Percentiles rank a stretch among this genome's conserved stretches.
phyloP scores from a whole-genome alignment of 768 basidiomycete species.

The Boletus subparvulus region DNA sequence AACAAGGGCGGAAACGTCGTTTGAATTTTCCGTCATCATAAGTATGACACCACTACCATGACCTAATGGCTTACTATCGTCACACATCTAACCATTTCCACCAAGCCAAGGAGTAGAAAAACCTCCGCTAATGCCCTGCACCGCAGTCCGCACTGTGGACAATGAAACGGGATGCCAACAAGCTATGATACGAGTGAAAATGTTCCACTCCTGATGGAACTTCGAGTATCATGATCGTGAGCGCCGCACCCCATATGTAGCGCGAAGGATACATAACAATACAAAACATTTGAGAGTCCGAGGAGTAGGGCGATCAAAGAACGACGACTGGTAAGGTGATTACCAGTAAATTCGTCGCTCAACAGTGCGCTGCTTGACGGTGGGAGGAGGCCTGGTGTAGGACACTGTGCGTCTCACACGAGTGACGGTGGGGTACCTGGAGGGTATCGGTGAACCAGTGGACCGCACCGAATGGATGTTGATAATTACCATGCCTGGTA shows the following conservation, averaged over 20 bases:
- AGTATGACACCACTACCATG: conserved; percentile 6
- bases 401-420: conserved; percentile 74
- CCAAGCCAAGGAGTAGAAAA: conserved; percentile 12
- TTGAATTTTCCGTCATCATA: conserved; percentile 9
- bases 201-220: conserved; percentile 46
- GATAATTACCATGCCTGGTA: conserved; percentile 62
- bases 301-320: conserved; percentile 1
- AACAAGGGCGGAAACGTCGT: not conserved
- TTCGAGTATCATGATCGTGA: conserved; percentile 46
- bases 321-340: conserved; percentile 13
- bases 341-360: conserved; percentile 80
- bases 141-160: conserved; percentile 16
- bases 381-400: conserved; percentile 49
- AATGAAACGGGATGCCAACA: conserved; percentile 10
- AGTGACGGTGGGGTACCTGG: conserved; percentile 75
- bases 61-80: conserved; percentile 15
- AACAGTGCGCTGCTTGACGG: conserved; percentile 52
- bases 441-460: conserved; percentile 2
- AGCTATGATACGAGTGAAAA: conserved; percentile 20
- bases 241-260: not conserved
- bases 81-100: conserved; percentile 19
- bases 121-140: conserved; percentile 17
- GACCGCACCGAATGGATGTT: not conserved
- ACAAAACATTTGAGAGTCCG: conserved; percentile 31
- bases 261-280: conserved; percentile 31